A percentile compares a stretch with the other conserved stretches of the same genome.
Evolutionary conservation across 129 eudicot species (phyloP).

Genomic region (carrot (Daucus carota)): DH1_v3.0 NC_030386.2:16673501-16674000

Average conservation of each 20-base stretch:
- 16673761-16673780: slow-evolving; percentile 33
- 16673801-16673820: slow-evolving; percentile 78
- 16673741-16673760: neutral
- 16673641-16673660: slow-evolving; percentile 50
- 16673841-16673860: slow-evolving; percentile 50
- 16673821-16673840: slow-evolving; percentile 56
- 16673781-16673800: slow-evolving; percentile 50
- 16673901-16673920: slow-evolving; percentile 89
- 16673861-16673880: slow-evolving; percentile 63
- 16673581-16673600: slow-evolving; percentile 75
- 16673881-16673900: slow-evolving; percentile 93
- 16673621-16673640: slow-evolving; percentile 64
- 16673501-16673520: no score
- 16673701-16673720: neutral
- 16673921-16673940: slow-evolving; percentile 87
- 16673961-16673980: neutral
- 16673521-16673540: neutral
- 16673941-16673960: slow-evolving; percentile 29
- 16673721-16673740: neutral
- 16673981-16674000: neutral
- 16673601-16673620: slow-evolving; percentile 76
- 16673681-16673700: slow-evolving; percentile 15
- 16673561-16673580: slow-evolving; percentile 83
- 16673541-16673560: slow-evolving; percentile 31
- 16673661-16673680: slow-evolving; percentile 61